phyloP scores from a whole-genome alignment of 768 basidiomycete species.

The Candolleomyces aberdarensis region DNA sequence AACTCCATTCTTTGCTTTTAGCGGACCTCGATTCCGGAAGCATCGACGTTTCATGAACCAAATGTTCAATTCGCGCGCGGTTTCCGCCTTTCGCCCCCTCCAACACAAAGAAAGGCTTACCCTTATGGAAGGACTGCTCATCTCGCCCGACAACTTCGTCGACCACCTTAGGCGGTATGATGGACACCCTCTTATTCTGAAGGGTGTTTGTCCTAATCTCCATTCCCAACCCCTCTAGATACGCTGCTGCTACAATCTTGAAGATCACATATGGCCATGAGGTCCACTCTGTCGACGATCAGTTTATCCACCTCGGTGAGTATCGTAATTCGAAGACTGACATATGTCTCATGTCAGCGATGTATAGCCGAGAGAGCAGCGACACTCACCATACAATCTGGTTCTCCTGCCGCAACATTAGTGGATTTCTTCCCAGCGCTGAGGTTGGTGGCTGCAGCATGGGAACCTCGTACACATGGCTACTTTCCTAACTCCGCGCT shows the following conservation, averaged over 20 bases:
- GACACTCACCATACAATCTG: slow-evolving; percentile 42
- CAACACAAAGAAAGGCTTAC: slow-evolving; percentile 41
- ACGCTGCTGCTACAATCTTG: slow-evolving; percentile 44
- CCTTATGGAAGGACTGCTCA: slow-evolving; percentile 37
- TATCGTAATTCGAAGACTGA: neutral
- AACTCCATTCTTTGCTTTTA: slow-evolving; percentile 12
- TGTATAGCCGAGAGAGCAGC: slow-evolving; percentile 41
- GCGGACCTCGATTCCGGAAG: slow-evolving; percentile 50
- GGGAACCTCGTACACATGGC: neutral
- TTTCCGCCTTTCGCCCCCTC: slow-evolving; percentile 36
- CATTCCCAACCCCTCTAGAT: slow-evolving; percentile 27
- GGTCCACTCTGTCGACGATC: slow-evolving; percentile 41
- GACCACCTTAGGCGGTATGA: slow-evolving; percentile 42
- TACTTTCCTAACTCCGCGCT: neutral
- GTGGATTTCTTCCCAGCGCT: slow-evolving; percentile 49
- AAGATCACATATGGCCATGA: slow-evolving; percentile 48
- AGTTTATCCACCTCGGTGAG: slow-evolving; percentile 40
- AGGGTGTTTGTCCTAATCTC: neutral
- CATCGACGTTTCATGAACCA: slow-evolving; percentile 51
- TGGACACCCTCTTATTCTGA: neutral
- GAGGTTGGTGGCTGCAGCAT: slow-evolving; percentile 24
- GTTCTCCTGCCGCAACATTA: slow-evolving; percentile 43
- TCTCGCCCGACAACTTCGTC: slow-evolving; percentile 35
- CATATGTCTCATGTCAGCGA: slow-evolving; percentile 6
- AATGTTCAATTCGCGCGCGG: slow-evolving; percentile 43